Percentiles rank a stretch among this genome's conserved stretches.
phyloP scores from a whole-genome alignment of 306 rosid species.

The Lathyrus sativus region DNA sequence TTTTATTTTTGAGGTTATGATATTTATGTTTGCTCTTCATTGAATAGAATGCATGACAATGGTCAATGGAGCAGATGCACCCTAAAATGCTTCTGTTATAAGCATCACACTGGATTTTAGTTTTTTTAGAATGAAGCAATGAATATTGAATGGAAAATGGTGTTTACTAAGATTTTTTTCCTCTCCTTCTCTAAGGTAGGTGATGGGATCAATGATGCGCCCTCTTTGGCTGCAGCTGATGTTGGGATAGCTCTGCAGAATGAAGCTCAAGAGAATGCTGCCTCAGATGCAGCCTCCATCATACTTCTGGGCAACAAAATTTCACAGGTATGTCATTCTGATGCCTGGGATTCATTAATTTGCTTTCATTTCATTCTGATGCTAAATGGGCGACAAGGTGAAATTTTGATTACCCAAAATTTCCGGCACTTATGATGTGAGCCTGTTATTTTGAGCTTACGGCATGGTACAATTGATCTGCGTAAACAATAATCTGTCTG shows the following conservation, averaged over 20 bases:
- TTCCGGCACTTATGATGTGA: slow-evolving; percentile 1
- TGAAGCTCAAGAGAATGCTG: slow-evolving; percentile 92
- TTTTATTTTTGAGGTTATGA: slow-evolving; percentile 24
- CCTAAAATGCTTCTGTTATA: slow-evolving; percentile 10
- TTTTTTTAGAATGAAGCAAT: background rate
- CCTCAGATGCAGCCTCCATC: slow-evolving; percentile 96
- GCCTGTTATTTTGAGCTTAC: background rate
- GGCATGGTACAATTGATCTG: background rate
- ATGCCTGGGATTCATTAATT: slow-evolving; percentile 27
- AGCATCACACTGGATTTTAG: slow-evolving; percentile 15
- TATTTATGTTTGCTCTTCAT: slow-evolving; percentile 29
- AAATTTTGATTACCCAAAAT: slow-evolving; percentile 5
- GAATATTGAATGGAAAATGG: slow-evolving; percentile 16
- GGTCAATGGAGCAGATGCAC: slow-evolving; percentile 12
- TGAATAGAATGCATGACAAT: background rate
- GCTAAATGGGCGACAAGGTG: slow-evolving; percentile 4
- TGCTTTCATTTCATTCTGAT: slow-evolving; percentile 8
- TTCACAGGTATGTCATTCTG: slow-evolving; percentile 70
- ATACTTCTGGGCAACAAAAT: slow-evolving; percentile 89
- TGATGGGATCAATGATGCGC: slow-evolving; percentile 98
- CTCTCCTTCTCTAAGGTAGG: slow-evolving; percentile 67
- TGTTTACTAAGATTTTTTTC: slow-evolving; percentile 34
- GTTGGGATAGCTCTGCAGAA: slow-evolving; percentile 93
- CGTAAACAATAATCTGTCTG: slow-evolving; percentile 17
- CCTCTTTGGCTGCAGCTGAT: slow-evolving; percentile 91